Conservation (phyloP, 2,329 filamentous ascomycete genomes). For the Fusarium devonianum region DNA sequence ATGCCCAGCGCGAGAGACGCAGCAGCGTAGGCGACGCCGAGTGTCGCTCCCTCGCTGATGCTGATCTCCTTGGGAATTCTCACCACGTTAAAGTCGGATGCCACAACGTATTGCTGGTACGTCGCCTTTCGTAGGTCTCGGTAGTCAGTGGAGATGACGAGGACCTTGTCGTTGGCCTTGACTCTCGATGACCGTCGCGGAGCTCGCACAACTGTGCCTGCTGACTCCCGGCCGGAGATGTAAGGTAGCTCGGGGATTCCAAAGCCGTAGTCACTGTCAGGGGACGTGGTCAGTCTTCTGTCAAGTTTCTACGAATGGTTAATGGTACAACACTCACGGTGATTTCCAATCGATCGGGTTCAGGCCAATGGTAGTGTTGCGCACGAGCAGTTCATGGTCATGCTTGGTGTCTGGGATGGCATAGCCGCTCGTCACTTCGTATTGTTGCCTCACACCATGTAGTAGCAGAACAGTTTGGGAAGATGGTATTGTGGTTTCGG, state of each 20-base stretch:
- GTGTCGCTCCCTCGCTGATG: slow-evolving; percentile 63
- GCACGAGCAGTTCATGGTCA: slow-evolving; percentile 65
- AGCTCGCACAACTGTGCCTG: slow-evolving; percentile 66
- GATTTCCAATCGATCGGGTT: slow-evolving; percentile 82
- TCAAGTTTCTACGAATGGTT: neutral
- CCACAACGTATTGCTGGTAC: slow-evolving; percentile 74
- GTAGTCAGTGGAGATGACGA: slow-evolving; percentile 78
- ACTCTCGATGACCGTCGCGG: slow-evolving; percentile 54
- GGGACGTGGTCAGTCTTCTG: neutral
- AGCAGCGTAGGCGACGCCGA: slow-evolving; percentile 77
- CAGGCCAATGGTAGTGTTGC: slow-evolving; percentile 69
- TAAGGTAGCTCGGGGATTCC: slow-evolving; percentile 72
- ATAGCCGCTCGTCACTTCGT: slow-evolving; percentile 54
- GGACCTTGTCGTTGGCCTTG: slow-evolving; percentile 62
- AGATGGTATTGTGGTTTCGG: slow-evolving; percentile 17
- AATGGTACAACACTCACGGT: slow-evolving; percentile 58
- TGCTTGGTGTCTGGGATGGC: slow-evolving; percentile 51
- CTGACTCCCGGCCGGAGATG: slow-evolving; percentile 73
- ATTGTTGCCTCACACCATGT: slow-evolving; percentile 58
- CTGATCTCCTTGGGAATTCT: slow-evolving; percentile 63
- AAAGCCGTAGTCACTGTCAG: slow-evolving; percentile 70
- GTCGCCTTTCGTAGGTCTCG: slow-evolving; percentile 74
- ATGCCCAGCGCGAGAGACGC: slow-evolving; percentile 71
- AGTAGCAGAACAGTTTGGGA: slow-evolving; percentile 59
- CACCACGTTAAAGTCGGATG: slow-evolving; percentile 70